phyloP scores from a whole-genome alignment of 2,329 filamentous ascomycete species.

The Botryotinia calthae region DNA sequence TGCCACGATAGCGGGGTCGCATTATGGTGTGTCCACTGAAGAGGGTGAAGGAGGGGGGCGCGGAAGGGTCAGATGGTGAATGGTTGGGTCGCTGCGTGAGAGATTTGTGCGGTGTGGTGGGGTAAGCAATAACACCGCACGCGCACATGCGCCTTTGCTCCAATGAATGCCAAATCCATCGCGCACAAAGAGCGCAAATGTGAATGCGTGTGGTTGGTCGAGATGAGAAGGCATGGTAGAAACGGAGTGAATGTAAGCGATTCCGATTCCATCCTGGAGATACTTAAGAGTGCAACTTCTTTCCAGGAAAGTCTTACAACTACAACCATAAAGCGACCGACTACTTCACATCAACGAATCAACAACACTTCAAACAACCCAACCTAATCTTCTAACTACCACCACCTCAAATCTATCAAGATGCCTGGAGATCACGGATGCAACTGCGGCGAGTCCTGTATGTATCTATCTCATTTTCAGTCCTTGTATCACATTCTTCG shows the following conservation, averaged over 20 bases:
- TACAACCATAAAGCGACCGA: not conserved
- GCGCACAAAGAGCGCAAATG: constrained; percentile 1
- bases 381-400: not conserved
- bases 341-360: not conserved
- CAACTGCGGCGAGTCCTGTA: not conserved
- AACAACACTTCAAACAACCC: not conserved
- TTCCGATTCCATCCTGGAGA: not conserved
- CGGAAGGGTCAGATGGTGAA: not conserved
- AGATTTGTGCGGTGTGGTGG: not conserved
- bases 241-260: not conserved
- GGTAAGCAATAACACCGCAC: not conserved
- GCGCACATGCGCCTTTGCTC: not conserved
- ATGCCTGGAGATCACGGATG: constrained; percentile 5
- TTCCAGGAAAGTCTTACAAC: not conserved
- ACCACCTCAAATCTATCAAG: not conserved
- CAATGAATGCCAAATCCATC: not conserved
- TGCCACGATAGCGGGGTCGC: not conserved
- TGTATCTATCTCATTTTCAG: not conserved
- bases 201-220: not conserved
- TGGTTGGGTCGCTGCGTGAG: not conserved
- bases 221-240: not conserved
- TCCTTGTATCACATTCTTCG: not conserved
- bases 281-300: constrained; percentile 5
- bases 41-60: not conserved
- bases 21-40: not conserved